phyloP scores from a whole-genome alignment of 352 stramenopile genomes.

The Aphanomyces euteiches region DNA sequence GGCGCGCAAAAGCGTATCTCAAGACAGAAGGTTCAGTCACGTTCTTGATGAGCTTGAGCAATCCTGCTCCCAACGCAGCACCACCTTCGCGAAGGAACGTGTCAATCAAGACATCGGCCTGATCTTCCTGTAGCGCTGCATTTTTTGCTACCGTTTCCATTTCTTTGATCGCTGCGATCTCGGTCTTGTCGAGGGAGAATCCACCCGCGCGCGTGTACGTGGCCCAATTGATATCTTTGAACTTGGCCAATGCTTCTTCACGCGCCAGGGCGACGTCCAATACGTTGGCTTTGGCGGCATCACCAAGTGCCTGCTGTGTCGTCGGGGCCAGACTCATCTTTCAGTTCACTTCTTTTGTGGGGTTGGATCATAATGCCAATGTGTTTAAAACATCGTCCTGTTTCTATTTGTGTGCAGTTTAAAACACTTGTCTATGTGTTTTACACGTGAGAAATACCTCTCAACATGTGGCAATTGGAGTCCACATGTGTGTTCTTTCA shows the following conservation, averaged over 20 bases:
- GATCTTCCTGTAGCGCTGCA: conserved; percentile 19
- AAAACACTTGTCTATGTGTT: neutral
- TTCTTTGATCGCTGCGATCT: conserved; percentile 81
- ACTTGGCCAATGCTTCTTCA: conserved; percentile 80
- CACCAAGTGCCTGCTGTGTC: neutral
- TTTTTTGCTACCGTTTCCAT: conserved; percentile 69
- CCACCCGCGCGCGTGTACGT: conserved; percentile 78
- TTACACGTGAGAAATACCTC: too few species aligned
- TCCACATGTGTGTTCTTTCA: too few species aligned
- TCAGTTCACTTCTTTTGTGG: conserved; percentile 20
- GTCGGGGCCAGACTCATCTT: conserved; percentile 1
- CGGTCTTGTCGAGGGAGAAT: conserved; percentile 81
- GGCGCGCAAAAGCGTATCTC: conserved; percentile 81
- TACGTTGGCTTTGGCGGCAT: conserved; percentile 35
- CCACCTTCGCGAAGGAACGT: conserved; percentile 49
- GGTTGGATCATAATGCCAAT: neutral
- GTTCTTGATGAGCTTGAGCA: conserved; percentile 86
- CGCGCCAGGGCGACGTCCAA: conserved; percentile 70
- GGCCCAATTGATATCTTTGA: conserved; percentile 87
- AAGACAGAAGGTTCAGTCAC: conserved; percentile 83
- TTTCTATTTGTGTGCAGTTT: neutral
- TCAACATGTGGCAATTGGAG: too few species aligned
- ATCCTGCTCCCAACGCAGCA: conserved; percentile 48
- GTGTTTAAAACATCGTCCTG: neutral
- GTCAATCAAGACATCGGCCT: conserved; percentile 24